A percentile compares a stretch with the other conserved stretches of the same genome.
Conservation (phyloP, 495 filamentous ascomycete species). For the Talaromyces wortmannii region DNA sequence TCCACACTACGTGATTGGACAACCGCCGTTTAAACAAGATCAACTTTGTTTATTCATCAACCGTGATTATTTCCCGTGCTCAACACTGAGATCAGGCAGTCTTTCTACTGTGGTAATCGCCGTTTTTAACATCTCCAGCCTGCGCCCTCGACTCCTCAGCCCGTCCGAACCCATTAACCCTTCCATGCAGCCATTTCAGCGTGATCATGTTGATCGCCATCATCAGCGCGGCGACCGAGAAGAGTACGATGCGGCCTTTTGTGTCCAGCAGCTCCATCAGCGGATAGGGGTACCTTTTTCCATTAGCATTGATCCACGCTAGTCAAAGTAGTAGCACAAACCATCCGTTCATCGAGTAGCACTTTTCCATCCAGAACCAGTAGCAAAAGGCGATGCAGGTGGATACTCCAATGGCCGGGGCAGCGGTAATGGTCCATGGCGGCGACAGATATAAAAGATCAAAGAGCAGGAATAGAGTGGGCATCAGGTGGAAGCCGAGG, state of each 20-base stretch:
- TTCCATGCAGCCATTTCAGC: constrained; percentile 61
- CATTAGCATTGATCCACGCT: constrained; percentile 5
- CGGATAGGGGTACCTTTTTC: constrained; percentile 75
- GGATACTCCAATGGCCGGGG: constrained; percentile 57
- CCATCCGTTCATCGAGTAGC: constrained; percentile 70
- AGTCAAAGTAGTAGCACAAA: constrained; percentile 22
- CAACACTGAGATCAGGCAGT: too few relatives aligned
- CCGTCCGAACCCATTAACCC: constrained; percentile 56
- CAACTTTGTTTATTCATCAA: too few relatives aligned
- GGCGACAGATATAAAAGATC: constrained; percentile 74
- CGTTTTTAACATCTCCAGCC: constrained; percentile 23
- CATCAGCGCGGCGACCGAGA: constrained; percentile 57
- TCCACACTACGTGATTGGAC: not conserved
- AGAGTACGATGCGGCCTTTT: constrained; percentile 58
- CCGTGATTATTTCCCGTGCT: too few relatives aligned
- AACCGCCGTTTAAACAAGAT: too few relatives aligned
- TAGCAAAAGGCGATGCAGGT: constrained; percentile 63
- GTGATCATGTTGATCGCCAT: constrained; percentile 65
- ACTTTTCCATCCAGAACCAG: constrained; percentile 85
- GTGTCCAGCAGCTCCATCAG: constrained; percentile 61
- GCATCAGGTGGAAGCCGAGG: constrained; percentile 73
- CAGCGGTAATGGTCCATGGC: constrained; percentile 64
- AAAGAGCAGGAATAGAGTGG: constrained; percentile 60
- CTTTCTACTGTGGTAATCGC: constrained; percentile 5
- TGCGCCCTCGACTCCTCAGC: constrained; percentile 14